Evolutionary conservation across 2,329 filamentous ascomycete genomes (phyloP), one percentile per base, ranked within the genome.

Genomic region (Colletotrichum musae): DNA sequence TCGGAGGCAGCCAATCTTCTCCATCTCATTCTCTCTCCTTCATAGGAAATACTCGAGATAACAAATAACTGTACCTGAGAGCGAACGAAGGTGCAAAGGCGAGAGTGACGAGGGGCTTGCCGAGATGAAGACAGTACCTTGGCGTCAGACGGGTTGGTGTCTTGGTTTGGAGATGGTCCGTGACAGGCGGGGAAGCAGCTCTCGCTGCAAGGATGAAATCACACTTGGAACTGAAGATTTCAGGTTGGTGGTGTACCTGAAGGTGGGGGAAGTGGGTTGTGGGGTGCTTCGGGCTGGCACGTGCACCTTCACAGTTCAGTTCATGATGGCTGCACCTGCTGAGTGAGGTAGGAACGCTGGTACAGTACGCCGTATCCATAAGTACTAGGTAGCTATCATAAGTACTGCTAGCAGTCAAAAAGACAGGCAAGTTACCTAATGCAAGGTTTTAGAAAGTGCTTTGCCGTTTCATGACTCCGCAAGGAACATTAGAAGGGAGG

Each of bases 261-360:
- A 48, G 24, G 56, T 56, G 53, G 54, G 39, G 41, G 21, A 58
- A 18, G 41, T 58, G 41, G 41, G 56, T 48, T 47, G 56, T 47
- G 56, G 56, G 54, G 36, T 26, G 18, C 13, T 28, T 28, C 7
- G 15, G 15, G 32, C 9, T 54, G 52, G 52, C 52, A 39, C 52
- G 32, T 43, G 54, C 54, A n/a, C 41, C 39, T 28, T 24, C 21
- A 24, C 21, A 24, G 21, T 24, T 24, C 21, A 24, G 21, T 24
- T 9, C 21, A 16, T 16, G 18, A 47, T 54, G 52, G 6, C 15
- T 41, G 12, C 10, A n/a, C 12, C 13, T 12, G 10, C 10, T 26
- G 18, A 18, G 47, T 50, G 5, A 2, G 10, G 10, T 12, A 12
- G 10, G 10, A 9, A n/a, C 16, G 50, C 50, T 10, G 5, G 21